Percentiles rank a stretch among this genome's conserved stretches.
Conservation (phyloP, 257 asterid genomes). For the Ajuga chamaepitys region DNA sequence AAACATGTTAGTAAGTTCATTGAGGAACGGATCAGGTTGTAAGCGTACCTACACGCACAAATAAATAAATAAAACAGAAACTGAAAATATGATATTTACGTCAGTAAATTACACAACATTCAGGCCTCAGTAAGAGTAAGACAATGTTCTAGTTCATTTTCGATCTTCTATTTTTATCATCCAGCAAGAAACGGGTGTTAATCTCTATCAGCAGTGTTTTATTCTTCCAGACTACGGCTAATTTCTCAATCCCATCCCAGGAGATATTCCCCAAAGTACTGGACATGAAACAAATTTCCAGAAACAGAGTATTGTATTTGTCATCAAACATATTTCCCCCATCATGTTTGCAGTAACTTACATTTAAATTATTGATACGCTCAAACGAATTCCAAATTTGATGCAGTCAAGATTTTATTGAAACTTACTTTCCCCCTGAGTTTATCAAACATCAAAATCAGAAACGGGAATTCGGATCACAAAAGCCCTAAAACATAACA, state of each 20-base stretch:
- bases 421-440: not conserved
- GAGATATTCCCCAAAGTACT: not conserved
- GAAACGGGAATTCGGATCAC: not conserved
- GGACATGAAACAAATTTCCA: not conserved
- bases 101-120: too few relatives aligned
- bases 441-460: not conserved
- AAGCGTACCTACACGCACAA: conserved; percentile 46
- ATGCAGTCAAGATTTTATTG: not conserved
- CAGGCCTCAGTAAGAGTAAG: not conserved
- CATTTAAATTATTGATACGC: not conserved
- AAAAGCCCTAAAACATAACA: too few relatives aligned
- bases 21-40: conserved; percentile 80
- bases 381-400: not conserved
- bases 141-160: not conserved
- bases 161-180: not conserved
- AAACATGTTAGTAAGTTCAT: conserved; percentile 73
- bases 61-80: too few relatives aligned
- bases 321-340: not conserved
- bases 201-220: not conserved
- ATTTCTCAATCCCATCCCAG: not conserved
- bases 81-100: too few relatives aligned
- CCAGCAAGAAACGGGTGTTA: not conserved
- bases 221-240: not conserved
- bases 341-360: not conserved
- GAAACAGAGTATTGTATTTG: not conserved